Conservation (phyloP, 495 filamentous ascomycete species). For the Cryomyces minteri region DNA sequence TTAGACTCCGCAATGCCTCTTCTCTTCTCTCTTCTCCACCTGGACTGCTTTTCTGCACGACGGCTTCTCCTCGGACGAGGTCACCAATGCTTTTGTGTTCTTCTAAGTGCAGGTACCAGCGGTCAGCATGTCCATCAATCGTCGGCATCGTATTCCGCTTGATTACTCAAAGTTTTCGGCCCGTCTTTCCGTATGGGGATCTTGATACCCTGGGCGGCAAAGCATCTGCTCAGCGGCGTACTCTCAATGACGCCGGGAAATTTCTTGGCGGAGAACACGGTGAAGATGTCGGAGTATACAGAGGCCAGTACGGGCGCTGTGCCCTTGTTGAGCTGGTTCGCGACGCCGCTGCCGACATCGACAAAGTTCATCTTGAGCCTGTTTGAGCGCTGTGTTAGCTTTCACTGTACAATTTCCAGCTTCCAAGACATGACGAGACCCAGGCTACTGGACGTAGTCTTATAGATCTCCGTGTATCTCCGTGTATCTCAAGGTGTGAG, state of each 20-base stretch:
- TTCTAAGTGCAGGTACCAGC: neutral
- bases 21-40: too few relatives aligned
- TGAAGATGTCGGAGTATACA: constrained; percentile 77
- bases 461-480: neutral
- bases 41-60: too few relatives aligned
- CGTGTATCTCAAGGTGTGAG: constrained; percentile 1
- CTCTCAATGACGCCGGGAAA: constrained; percentile 96
- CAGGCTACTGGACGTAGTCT: constrained; percentile 5
- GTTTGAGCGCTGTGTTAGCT: neutral
- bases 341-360: constrained; percentile 44
- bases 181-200: constrained; percentile 83
- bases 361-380: constrained; percentile 68
- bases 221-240: constrained; percentile 81
- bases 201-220: constrained; percentile 91
- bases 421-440: too few relatives aligned
- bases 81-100: too few relatives aligned
- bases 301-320: constrained; percentile 72
- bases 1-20: too few relatives aligned
- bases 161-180: constrained; percentile 1
- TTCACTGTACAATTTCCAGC: too few relatives aligned
- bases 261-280: constrained; percentile 91
- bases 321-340: constrained; percentile 46
- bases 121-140: neutral
- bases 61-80: too few relatives aligned
- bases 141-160: constrained; percentile 3